Evolutionary conservation across 345 rosid genomes (phyloP).

Genomic region (Cardamine chenopodiifolia): DNA sequence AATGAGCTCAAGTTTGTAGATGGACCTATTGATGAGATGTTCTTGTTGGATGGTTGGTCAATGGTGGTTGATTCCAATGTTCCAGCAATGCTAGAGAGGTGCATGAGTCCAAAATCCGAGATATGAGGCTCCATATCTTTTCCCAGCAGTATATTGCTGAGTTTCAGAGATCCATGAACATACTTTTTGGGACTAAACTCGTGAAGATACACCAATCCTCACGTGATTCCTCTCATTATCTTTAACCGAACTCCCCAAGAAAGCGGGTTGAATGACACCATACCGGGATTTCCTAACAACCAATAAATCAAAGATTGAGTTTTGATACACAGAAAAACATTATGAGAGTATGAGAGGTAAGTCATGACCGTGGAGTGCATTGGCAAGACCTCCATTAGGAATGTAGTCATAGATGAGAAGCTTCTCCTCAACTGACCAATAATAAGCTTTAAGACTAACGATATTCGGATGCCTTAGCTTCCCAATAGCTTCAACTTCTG

Average conservation of each 20-base stretch:
- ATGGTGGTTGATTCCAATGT: conserved; percentile 57
- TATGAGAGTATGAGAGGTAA: not conserved
- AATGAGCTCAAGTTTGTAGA: conserved; percentile 55
- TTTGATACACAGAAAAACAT: conserved; percentile 6
- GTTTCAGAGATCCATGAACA: conserved; percentile 88
- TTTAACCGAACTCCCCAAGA: conserved; percentile 74
- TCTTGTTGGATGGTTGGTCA: conserved; percentile 55
- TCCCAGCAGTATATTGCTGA: conserved; percentile 74
- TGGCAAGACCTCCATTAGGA: conserved; percentile 76
- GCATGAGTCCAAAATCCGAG: conserved; percentile 89
- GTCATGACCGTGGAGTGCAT: conserved; percentile 76
- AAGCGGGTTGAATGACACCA: conserved; percentile 67
- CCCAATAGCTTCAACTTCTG: conserved; percentile 91
- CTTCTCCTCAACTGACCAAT: conserved; percentile 97
- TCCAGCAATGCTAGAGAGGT: conserved; percentile 87
- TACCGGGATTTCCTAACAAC: conserved; percentile 63
- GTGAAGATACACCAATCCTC: conserved; percentile 82
- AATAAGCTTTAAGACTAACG: conserved; percentile 82
- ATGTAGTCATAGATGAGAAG: conserved; percentile 83
- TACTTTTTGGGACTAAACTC: conserved; percentile 90
- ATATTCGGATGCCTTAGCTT: conserved; percentile 87
- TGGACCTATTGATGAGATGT: conserved; percentile 47
- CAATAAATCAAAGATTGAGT: not conserved
- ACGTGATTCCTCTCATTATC: conserved; percentile 72
- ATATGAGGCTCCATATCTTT: conserved; percentile 72